Evolutionary conservation across 2,329 filamentous ascomycete species (phyloP), one percentile per base, ranked within the genome.

Genomic region (Venturia pyrina): DNA sequence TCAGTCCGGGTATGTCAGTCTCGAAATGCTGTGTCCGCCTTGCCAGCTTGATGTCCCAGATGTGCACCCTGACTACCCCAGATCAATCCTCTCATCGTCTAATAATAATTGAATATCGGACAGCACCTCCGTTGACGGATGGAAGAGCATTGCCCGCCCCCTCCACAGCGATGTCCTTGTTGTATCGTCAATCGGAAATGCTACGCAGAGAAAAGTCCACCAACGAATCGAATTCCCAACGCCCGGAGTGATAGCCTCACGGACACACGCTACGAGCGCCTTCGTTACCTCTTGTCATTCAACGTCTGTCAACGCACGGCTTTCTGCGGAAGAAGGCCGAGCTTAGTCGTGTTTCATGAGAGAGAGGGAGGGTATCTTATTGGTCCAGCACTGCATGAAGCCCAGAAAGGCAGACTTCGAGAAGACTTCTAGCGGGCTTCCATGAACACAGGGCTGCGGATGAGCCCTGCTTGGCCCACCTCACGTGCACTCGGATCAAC

Each of bases 341-440:
- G 28, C 1, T 59, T 37, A 15, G 53, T 59, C 53, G 53, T 37
- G 32, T 59, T 37, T 17, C 53, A 37, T 13, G 1, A 59, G 17
- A 37, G 53, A 0, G 7, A 37, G 53, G 53, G 28, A 43, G 4
- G 15, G 48, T 32, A 59, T 37, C 28, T 37, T 3, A 37, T n/a
- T 37, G 53, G 53, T 7, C 19, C 8, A n/a, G 53, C 53, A 6
- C 8, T 1, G 32, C 19, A 17, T 28, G 21, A 37, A 1, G 15
- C 53, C 53, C 5, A 59, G 53, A 59, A n/a, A 59, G 53, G 53
- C 53, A 59, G 53, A 59, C 53, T 59, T 59, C 53, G 53, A 59
- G 53, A 59, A 59, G 53, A 19, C 53, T 59, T 59, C 53, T 59
- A 59, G 53, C 32, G 53, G n/a, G 28, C 28, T 37, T 59, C 15